Conservation (phyloP, 495 filamentous ascomycete species). For the Cetradonia linearis region DNA sequence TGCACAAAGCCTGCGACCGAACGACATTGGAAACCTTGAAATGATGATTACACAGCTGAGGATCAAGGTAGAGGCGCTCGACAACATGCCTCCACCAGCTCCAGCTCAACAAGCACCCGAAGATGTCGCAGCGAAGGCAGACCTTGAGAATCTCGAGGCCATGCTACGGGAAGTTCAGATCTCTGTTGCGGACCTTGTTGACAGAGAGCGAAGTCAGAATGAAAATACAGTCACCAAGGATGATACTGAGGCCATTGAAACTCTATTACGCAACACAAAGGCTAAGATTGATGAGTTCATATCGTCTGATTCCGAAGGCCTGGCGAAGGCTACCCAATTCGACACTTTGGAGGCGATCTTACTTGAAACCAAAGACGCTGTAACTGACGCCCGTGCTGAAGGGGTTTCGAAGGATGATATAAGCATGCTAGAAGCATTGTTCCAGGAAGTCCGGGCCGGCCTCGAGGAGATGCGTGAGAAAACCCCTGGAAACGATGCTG, state of each 20-base stretch:
- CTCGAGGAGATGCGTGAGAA: conserved; percentile 71
- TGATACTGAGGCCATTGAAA: conserved; percentile 82
- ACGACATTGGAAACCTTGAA: conserved; percentile 77
- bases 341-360: conserved; percentile 61
- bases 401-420: conserved; percentile 69
- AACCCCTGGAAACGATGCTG: conserved; percentile 45
- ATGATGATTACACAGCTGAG: conserved; percentile 69
- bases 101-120: conserved; percentile 31
- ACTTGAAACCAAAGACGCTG: conserved; percentile 56
- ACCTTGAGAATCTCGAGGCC: conserved; percentile 50
- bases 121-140: conserved; percentile 43
- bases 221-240: conserved; percentile 48
- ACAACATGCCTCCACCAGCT: conserved; percentile 45
- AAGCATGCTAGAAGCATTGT: conserved; percentile 58
- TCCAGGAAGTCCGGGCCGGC: conserved; percentile 60
- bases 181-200: conserved; percentile 38
- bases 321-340: conserved; percentile 67
- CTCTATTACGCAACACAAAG: conserved; percentile 74
- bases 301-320: conserved; percentile 47
- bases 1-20: conserved; percentile 41
- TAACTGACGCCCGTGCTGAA: conserved; percentile 51
- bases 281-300: conserved; percentile 67
- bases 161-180: conserved; percentile 50
- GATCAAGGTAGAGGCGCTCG: conserved; percentile 72
- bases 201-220: conserved; percentile 33